These are phyloP conservation scores for Cryptosporidium viatorum DNA, from an alignment of 169 alveolate species.

Conservation along the genomic window DNA sequence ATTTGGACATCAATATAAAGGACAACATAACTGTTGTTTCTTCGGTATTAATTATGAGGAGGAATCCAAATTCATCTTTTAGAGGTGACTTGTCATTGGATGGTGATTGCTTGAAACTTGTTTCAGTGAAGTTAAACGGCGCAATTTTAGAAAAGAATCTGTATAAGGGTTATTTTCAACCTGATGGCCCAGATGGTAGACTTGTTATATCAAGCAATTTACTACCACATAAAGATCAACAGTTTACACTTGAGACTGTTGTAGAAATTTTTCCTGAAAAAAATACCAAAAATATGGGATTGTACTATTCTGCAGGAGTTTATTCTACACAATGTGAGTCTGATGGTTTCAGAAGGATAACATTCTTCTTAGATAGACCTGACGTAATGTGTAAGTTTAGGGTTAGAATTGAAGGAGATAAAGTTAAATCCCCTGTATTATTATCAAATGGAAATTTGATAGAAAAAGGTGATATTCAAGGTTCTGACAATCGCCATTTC, in stretches of 20 bases:
- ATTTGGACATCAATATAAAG: constrained; percentile 82
- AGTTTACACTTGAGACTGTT: constrained; percentile 79
- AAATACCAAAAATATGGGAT: constrained; percentile 85
- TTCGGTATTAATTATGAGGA: not conserved
- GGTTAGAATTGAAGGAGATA: constrained; percentile 89
- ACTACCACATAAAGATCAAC: constrained; percentile 76
- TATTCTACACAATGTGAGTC: constrained; percentile 94
- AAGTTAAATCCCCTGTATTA: constrained; percentile 87
- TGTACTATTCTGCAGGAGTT: constrained; percentile 87
- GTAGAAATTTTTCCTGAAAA: constrained; percentile 87
- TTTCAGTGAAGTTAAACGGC: constrained; percentile 83
- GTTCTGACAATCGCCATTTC: constrained; percentile 80
- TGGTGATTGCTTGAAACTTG: constrained; percentile 88
- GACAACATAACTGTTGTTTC: constrained; percentile 83
- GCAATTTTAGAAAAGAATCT: constrained; percentile 77
- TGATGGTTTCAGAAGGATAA: constrained; percentile 90
- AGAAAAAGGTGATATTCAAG: constrained; percentile 81
- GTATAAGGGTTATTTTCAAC: constrained; percentile 73
- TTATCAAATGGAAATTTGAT: constrained; percentile 88
- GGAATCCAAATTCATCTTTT: constrained; percentile 81
- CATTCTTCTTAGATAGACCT: constrained; percentile 92
- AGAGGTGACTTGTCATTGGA: constrained; percentile 84
- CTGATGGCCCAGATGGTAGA: constrained; percentile 76
- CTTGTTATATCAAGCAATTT: constrained; percentile 68
- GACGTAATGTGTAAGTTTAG: constrained; percentile 88